Evolutionary conservation across 2,329 filamentous ascomycete genomes (phyloP).

Genomic region (Stachybotrys echinatus): DNA sequence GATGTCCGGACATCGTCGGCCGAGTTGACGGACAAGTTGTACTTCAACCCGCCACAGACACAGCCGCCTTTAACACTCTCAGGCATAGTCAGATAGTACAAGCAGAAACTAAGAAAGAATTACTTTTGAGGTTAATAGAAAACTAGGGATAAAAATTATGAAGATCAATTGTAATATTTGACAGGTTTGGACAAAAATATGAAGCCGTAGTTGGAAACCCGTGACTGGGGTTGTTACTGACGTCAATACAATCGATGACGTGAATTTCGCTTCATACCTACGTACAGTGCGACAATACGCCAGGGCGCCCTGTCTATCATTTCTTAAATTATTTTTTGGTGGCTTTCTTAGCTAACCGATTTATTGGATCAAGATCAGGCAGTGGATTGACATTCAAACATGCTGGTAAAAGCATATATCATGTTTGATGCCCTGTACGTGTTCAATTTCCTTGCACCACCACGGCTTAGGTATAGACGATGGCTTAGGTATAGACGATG

Average conservation of each 20-base stretch:
- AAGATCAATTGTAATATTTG: neutral
- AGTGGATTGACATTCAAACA: no score
- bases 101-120: neutral
- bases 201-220: neutral
- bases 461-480: no score
- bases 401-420: no score
- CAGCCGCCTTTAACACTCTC: neutral
- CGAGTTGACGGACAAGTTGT: constrained; percentile 12
- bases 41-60: neutral
- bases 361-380: no score
- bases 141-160: neutral
- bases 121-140: neutral
- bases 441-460: no score
- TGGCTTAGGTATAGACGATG: no score
- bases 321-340: no score
- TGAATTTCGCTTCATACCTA: neutral
- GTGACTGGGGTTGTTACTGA: neutral
- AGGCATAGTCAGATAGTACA: neutral
- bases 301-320: neutral
- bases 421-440: no score
- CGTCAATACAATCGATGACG: neutral
- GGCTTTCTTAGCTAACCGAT: no score
- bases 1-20: constrained; percentile 21
- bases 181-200: neutral
- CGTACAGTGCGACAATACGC: neutral